Conservation (phyloP, 352 stramenopile species). For the Thalassiosira livingstoniorum region DNA sequence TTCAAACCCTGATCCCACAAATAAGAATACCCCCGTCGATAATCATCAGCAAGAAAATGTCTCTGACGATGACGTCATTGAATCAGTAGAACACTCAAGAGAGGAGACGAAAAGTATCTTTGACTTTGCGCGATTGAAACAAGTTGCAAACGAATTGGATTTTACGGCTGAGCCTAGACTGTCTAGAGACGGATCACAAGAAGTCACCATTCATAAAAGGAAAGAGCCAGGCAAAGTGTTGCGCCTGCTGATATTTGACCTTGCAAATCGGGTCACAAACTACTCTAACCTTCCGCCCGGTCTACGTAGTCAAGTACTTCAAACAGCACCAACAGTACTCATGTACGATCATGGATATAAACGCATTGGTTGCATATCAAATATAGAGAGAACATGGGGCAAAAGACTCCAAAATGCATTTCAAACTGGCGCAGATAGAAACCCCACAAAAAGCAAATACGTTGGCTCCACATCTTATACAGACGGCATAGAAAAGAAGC, state of each 20-base stretch:
- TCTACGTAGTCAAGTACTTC: conserved; percentile 4
- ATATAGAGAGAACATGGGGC: background rate
- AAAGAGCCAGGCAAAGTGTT: conserved; percentile 22
- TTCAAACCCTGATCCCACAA: no score
- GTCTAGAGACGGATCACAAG: background rate
- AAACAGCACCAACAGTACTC: conserved; percentile 6
- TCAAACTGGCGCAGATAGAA: background rate
- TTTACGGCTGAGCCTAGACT: background rate
- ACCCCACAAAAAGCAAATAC: background rate
- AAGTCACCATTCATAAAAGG: conserved; percentile 14
- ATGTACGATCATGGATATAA: conserved; percentile 30
- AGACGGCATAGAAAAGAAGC: conserved; percentile 3
- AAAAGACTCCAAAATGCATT: conserved; percentile 8
- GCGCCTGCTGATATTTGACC: conserved; percentile 15
- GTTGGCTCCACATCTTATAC: conserved; percentile 1
- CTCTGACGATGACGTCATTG: no score
- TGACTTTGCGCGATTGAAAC: conserved; percentile 6
- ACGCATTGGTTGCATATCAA: conserved; percentile 14
- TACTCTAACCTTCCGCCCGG: background rate
- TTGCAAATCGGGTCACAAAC: conserved; percentile 8
- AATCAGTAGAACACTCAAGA: no score
- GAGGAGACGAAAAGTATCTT: conserved; percentile 13
- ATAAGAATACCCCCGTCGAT: no score
- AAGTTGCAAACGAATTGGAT: conserved; percentile 12
- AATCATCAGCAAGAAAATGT: no score